A percentile compares a stretch with the other conserved stretches of the same genome.
These are phyloP conservation scores for Fistulinella cinereoalba DNA, from an alignment of 1,284 basidiomycete species.

Conservation along the genomic window DNA sequence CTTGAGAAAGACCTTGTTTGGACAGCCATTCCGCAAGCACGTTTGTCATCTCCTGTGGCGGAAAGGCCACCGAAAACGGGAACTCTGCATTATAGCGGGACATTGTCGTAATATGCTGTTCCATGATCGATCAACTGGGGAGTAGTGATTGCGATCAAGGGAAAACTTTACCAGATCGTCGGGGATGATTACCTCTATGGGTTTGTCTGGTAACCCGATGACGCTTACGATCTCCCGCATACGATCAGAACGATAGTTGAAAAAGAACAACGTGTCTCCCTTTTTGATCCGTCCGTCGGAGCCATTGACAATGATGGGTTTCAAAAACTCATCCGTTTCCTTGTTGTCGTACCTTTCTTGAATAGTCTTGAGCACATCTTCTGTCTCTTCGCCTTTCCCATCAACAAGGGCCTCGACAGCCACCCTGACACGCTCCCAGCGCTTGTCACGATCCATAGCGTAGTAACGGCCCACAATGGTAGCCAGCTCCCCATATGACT, in stretches of 20 bases:
- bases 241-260: slow-evolving; percentile 94
- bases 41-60: slow-evolving; percentile 86
- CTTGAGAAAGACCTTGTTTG: slow-evolving; percentile 76
- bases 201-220: slow-evolving; percentile 78
- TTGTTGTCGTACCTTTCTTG: slow-evolving; percentile 75
- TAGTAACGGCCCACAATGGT: slow-evolving; percentile 89
- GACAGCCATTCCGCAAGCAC: slow-evolving; percentile 88
- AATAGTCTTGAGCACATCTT: slow-evolving; percentile 66
- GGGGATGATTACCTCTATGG: slow-evolving; percentile 65
- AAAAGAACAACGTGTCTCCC: slow-evolving; percentile 83
- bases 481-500: slow-evolving; percentile 71
- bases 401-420: slow-evolving; percentile 80
- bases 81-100: slow-evolving; percentile 89
- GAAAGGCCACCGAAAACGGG: slow-evolving; percentile 85
- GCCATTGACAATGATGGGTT: slow-evolving; percentile 85
- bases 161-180: slow-evolving; percentile 60
- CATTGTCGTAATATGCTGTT: slow-evolving; percentile 85
- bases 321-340: slow-evolving; percentile 90
- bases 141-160: not conserved
- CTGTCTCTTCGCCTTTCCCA: slow-evolving; percentile 66
- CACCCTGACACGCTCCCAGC: slow-evolving; percentile 89
- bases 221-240: slow-evolving; percentile 87
- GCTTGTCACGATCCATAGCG: slow-evolving; percentile 94
- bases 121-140: not conserved
- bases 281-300: slow-evolving; percentile 78